Conservation (phyloP, 345 rosid species). For the Tarenaya hassleriana region DNA sequence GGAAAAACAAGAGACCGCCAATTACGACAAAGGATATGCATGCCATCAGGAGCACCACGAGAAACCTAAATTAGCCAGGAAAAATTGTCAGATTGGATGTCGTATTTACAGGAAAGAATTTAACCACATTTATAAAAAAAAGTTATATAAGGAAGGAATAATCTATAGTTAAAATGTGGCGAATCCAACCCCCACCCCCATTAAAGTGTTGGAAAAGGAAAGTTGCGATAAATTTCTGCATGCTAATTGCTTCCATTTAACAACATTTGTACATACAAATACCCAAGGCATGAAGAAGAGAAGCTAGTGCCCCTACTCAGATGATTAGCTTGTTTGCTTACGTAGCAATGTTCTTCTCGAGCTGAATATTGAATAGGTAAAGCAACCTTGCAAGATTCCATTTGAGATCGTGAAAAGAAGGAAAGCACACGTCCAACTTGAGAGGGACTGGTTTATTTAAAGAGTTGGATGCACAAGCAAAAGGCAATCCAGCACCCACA, state of each 20-base stretch:
- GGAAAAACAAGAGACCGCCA: slow-evolving; percentile 79
- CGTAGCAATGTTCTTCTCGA: slow-evolving; percentile 91
- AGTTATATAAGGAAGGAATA: too few relatives aligned
- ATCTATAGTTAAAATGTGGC: too few relatives aligned
- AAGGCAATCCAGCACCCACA: slow-evolving; percentile 34
- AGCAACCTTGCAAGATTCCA: slow-evolving; percentile 70
- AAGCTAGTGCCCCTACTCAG: neutral
- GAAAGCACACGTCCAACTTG: slow-evolving; percentile 60
- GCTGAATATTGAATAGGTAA: slow-evolving; percentile 76
- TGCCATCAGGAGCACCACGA: slow-evolving; percentile 64
- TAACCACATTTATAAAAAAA: slow-evolving; percentile 4
- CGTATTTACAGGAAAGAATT: neutral
- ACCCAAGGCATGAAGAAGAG: neutral
- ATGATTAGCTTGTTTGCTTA: slow-evolving; percentile 37
- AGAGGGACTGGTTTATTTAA: slow-evolving; percentile 73
- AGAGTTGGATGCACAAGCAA: slow-evolving; percentile 82
- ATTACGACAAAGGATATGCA: slow-evolving; percentile 81
- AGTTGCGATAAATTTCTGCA: too few relatives aligned
- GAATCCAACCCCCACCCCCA: neutral
- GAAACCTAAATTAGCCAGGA: slow-evolving; percentile 49
- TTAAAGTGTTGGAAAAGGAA: neutral
- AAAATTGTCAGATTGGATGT: slow-evolving; percentile 16
- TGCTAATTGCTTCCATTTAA: neutral
- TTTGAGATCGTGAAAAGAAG: slow-evolving; percentile 59
- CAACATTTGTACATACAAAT: slow-evolving; percentile 3